phyloP scores from a whole-genome alignment of 306 rosid genomes.

The Acacia acuminata region DNA sequence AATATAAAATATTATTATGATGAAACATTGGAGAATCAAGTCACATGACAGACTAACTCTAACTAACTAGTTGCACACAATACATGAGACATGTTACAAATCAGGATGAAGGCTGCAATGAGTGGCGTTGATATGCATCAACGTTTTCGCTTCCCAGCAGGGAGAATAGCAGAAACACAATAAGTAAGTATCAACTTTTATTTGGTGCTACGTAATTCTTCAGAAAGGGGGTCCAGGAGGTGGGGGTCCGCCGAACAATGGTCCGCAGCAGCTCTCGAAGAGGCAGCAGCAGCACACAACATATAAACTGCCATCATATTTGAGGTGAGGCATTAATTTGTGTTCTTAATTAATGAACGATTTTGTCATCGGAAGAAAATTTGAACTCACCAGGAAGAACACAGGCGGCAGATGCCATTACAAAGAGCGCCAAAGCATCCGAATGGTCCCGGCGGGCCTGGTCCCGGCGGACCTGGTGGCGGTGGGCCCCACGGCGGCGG shows the following conservation, averaged over 20 bases:
- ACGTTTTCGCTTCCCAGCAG: background rate
- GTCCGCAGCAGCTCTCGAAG: slow-evolving; percentile 57
- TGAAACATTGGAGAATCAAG: background rate
- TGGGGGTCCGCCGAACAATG: slow-evolving; percentile 48
- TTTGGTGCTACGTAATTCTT: background rate
- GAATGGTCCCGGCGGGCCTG: background rate
- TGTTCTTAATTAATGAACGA: background rate
- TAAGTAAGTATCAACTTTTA: too few species aligned
- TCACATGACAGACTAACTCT: background rate
- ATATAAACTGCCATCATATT: slow-evolving; percentile 37
- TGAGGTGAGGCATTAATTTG: background rate
- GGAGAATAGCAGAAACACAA: background rate
- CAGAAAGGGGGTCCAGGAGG: slow-evolving; percentile 39
- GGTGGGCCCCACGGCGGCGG: slow-evolving; percentile 57
- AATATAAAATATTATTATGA: background rate
- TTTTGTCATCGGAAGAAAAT: slow-evolving; percentile 25
- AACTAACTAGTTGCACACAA: background rate
- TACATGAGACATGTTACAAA: background rate
- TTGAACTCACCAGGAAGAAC: slow-evolving; percentile 52
- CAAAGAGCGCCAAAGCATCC: slow-evolving; percentile 38
- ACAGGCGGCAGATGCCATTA: slow-evolving; percentile 38
- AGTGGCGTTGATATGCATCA: background rate
- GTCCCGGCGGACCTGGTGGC: slow-evolving; percentile 34
- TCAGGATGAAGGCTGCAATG: background rate
- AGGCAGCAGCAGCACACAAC: slow-evolving; percentile 64